Evolutionary conservation across 2,329 filamentous ascomycete species (phyloP), one percentile per base, ranked within the genome.

Genomic region (Fusarium multiceps): DNA sequence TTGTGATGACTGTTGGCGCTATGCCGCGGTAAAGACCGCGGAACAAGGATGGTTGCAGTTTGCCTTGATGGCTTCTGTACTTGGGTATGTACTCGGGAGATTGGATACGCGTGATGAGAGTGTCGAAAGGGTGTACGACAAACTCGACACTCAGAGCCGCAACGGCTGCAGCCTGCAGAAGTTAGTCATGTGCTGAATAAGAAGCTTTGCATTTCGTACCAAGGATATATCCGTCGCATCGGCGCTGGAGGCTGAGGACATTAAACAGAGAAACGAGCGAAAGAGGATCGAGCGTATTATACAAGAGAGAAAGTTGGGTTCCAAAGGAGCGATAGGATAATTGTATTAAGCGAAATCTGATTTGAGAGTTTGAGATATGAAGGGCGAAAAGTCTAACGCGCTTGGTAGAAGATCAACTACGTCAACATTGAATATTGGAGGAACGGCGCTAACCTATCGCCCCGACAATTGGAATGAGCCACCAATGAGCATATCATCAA

Each of bases 71-170:
- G 2, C 43, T 51, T 7, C 45, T 23, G 23, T 69, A 69, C 20
- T 46, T 50, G 0, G 54, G 63, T 18, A 66, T 28, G 45, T 69
- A 69, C 9, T 62, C 42, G 0, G 67, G 67, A 3, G 66, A 69
- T 12, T 69, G 67, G 0, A 69, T 55, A 3, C 67, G 49, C 8
- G 67, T 69, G 1, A 70, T 69, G 12, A 69, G 59, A 1, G 67
- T 69, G 30, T 70, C 67, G 2, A 69, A 68, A 3, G 67, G 67
- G 10, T 69, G 66, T 5, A 69, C 67, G 2, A 69, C 63, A 27
- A 69, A 68, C 5, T 70, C 53, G 4, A 66, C 57, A 9, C 62
- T 69, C 12, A 69, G 11, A 3, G 56, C 66, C 1, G 64, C 64
- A 4, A 67, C 46, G 10, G 51, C 58, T n/a, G 64, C 64, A 5